Percentiles rank a stretch among this genome's conserved stretches.
These are phyloP conservation scores for Penicillium polonicum DNA, from an alignment of 2,329 filamentous ascomycete genomes.

Conservation along the genomic window DNA sequence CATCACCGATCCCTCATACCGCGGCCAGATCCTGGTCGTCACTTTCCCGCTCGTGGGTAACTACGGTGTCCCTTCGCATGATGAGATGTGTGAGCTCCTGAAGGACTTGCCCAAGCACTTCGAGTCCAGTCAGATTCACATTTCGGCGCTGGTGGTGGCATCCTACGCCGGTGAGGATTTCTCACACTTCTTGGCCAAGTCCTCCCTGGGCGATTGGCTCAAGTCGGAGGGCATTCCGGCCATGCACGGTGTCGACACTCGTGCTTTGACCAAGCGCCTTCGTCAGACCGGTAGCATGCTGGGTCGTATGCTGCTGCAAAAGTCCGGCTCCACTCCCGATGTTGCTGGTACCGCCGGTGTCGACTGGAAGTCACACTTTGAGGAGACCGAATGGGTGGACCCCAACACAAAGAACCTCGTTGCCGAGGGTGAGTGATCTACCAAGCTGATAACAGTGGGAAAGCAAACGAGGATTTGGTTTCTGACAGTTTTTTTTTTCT, in stretches of 20 bases:
- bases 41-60: slow-evolving; percentile 96
- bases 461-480: slow-evolving; percentile 34
- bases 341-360: slow-evolving; percentile 45
- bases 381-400: slow-evolving; percentile 82
- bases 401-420: slow-evolving; percentile 93
- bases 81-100: slow-evolving; percentile 79
- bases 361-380: slow-evolving; percentile 63
- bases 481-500: slow-evolving; percentile 3
- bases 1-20: slow-evolving; percentile 83
- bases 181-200: slow-evolving; percentile 88
- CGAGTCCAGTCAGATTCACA: slow-evolving; percentile 88
- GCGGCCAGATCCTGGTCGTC: slow-evolving; percentile 92
- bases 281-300: slow-evolving; percentile 95
- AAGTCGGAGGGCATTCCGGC: slow-evolving; percentile 94
- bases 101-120: slow-evolving; percentile 87
- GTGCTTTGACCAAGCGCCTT: slow-evolving; percentile 90
- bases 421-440: slow-evolving; percentile 71
- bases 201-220: slow-evolving; percentile 89
- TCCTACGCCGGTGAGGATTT: slow-evolving; percentile 93
- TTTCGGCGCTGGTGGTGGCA: slow-evolving; percentile 85
- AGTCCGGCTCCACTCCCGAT: slow-evolving; percentile 44
- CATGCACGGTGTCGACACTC: slow-evolving; percentile 92
- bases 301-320: slow-evolving; percentile 79
- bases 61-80: slow-evolving; percentile 90
- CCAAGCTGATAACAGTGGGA: not conserved